A percentile compares a stretch with the other conserved stretches of the same genome.
Conservation (phyloP, 345 rosid species). For the Corchorus olitorius region DNA sequence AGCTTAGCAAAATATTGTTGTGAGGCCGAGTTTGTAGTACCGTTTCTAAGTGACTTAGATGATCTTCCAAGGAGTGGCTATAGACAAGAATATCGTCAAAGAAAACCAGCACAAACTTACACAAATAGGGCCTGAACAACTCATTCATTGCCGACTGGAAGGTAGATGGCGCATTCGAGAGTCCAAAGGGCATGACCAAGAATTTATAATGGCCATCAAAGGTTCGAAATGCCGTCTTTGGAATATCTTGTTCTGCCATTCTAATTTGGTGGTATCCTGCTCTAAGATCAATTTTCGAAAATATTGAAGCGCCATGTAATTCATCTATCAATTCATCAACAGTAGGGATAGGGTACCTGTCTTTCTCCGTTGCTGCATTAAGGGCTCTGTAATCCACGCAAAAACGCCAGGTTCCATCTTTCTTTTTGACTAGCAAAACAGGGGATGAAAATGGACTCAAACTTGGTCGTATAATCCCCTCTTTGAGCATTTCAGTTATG, state of each 20-base stretch:
- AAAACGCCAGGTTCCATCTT: not conserved
- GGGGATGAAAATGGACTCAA: not conserved
- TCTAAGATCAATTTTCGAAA: not conserved
- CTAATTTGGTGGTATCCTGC: not conserved
- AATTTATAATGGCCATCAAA: not conserved
- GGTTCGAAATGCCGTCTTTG: not conserved
- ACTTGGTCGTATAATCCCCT: not conserved
- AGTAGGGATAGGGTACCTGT: not conserved
- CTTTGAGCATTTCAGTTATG: not conserved
- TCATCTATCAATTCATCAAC: not conserved
- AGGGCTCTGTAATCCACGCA: too few species aligned
- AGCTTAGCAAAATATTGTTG: not conserved
- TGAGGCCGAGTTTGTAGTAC: not conserved
- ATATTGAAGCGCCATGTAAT: not conserved
- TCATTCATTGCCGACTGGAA: not conserved
- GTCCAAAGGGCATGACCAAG: not conserved
- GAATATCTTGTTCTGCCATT: not conserved
- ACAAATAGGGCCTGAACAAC: not conserved
- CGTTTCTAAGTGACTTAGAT: not conserved
- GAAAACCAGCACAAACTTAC: not conserved
- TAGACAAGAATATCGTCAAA: not conserved
- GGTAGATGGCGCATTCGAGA: not conserved
- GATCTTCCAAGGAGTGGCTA: not conserved
- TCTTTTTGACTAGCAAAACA: not conserved
- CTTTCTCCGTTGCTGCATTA: not conserved